Evolutionary conservation across 2,329 filamentous ascomycete genomes (phyloP).

Genomic region (Pseudocercospora pini-densiflorae): DNA sequence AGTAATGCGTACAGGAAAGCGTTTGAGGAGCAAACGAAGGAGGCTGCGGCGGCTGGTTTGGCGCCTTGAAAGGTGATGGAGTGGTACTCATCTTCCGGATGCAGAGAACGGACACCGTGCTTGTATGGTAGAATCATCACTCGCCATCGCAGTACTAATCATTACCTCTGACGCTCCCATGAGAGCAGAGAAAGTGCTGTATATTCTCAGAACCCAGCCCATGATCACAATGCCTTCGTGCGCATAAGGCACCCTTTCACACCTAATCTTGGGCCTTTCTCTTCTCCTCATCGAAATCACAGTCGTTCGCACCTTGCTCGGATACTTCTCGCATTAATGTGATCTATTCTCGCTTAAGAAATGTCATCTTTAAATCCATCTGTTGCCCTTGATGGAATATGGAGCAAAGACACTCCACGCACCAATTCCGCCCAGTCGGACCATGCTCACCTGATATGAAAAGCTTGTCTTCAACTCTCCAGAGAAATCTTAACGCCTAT

Average conservation of each 20-base stretch:
- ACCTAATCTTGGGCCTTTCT: too few relatives aligned
- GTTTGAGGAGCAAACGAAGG: slow-evolving; percentile 60
- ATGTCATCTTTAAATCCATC: not conserved
- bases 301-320: not conserved
- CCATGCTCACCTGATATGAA: not conserved
- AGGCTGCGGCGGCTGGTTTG: slow-evolving; percentile 25
- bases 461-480: not conserved
- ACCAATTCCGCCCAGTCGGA: not conserved
- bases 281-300: not conserved
- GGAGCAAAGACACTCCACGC: not conserved
- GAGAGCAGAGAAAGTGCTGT: too few relatives aligned
- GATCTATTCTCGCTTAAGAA: not conserved
- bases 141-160: too few relatives aligned
- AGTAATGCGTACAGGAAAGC: slow-evolving; percentile 71
- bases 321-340: not conserved
- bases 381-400: not conserved
- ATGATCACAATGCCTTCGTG: too few relatives aligned
- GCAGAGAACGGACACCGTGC: too few relatives aligned
- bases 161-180: too few relatives aligned
- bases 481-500: not conserved
- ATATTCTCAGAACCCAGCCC: too few relatives aligned
- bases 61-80: not conserved
- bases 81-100: too few relatives aligned
- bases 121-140: too few relatives aligned
- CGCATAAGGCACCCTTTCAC: too few relatives aligned